phyloP scores from a whole-genome alignment of 108 stramenopile species.

The Skeletonema grethae region DNA sequence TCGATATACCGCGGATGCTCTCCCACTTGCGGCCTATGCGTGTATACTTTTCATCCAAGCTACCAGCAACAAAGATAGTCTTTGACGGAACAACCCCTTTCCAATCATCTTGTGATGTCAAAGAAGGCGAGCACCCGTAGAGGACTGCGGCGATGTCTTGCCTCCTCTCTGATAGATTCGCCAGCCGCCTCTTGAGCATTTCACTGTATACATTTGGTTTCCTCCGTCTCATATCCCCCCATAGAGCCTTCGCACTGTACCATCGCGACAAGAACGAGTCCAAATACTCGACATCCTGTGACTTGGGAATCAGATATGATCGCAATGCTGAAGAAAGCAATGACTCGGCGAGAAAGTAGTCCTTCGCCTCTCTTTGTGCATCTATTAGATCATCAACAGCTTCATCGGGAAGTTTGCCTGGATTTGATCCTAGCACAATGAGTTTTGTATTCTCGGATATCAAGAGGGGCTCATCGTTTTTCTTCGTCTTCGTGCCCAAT shows the following conservation, averaged over 20 bases:
- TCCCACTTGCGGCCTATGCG: slow-evolving; percentile 53
- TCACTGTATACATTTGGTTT: slow-evolving; percentile 19
- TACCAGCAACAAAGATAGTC: slow-evolving; percentile 70
- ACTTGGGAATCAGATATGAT: slow-evolving; percentile 27
- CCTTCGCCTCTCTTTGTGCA: slow-evolving; percentile 40
- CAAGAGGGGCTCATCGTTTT: slow-evolving; percentile 3
- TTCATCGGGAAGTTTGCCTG: slow-evolving; percentile 35
- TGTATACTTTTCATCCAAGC: slow-evolving; percentile 74
- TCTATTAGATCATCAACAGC: neutral
- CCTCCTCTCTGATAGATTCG: slow-evolving; percentile 43
- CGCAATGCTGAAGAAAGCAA: slow-evolving; percentile 30
- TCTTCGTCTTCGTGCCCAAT: neutral
- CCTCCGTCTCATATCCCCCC: slow-evolving; percentile 57
- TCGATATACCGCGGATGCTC: slow-evolving; percentile 21
- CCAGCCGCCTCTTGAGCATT: slow-evolving; percentile 48
- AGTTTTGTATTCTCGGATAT: slow-evolving; percentile 45
- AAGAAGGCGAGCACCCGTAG: slow-evolving; percentile 58
- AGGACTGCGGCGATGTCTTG: slow-evolving; percentile 67
- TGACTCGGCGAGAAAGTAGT: slow-evolving; percentile 32
- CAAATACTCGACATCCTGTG: slow-evolving; percentile 20
- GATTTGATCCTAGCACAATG: slow-evolving; percentile 40
- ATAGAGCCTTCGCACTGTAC: slow-evolving; percentile 61
- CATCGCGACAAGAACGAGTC: slow-evolving; percentile 57
- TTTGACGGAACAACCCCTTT: slow-evolving; percentile 40
- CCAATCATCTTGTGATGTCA: slow-evolving; percentile 54